Base-by-base conservation (phyloP, 495 filamentous ascomycete species). In the Penicillium paxilli region DNA sequence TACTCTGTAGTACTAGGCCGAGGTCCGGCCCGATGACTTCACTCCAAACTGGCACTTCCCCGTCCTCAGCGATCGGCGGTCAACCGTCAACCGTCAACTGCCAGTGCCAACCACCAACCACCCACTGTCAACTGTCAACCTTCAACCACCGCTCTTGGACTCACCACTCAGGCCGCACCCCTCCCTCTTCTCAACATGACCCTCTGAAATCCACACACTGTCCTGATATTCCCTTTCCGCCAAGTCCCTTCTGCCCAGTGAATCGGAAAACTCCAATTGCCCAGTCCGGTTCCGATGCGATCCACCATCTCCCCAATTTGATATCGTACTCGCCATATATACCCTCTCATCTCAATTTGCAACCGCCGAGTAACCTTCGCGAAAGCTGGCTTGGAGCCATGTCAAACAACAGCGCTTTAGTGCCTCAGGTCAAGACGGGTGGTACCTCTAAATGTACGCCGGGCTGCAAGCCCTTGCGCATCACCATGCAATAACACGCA, bases 341-440 rank as follows among this genome's bases (percentile, higher is more conserved):
- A 21, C 20, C 35, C 1, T 19, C 16, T 1, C 19, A 1, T 19
- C 11, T 17, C 17, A 24, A 14, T 6, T 42, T 24, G 4, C 23
- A 28, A 14, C 23, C 32, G n/a, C 33, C 5, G 32, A 14, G 49
- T n/a, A 33, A 24, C 38, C 26, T 44, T 46, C 26, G 25, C 26
- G 55, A 52, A 24, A 20, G 16, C 44, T 23, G 14, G 54, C 35
- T 12, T 37, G 49, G 22, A 25, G 48, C 52, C 30, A 75, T 75
- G 72, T 68, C 72, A 12, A 67, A 70, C 57, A 75, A 71, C 59
- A 61, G 63, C 28, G 59, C 66, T 21, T 67, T 60, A 4, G 62
- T 63, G 57, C 65, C 70, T 59, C 66, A 59, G 50, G 72, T 66
- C 45, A 75, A 71, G 51, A 58, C 63, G n/a, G n/a, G n/a, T 4